Conservation (phyloP, 495 filamentous ascomycete species). For the Aspergillus nanangensis region DNA sequence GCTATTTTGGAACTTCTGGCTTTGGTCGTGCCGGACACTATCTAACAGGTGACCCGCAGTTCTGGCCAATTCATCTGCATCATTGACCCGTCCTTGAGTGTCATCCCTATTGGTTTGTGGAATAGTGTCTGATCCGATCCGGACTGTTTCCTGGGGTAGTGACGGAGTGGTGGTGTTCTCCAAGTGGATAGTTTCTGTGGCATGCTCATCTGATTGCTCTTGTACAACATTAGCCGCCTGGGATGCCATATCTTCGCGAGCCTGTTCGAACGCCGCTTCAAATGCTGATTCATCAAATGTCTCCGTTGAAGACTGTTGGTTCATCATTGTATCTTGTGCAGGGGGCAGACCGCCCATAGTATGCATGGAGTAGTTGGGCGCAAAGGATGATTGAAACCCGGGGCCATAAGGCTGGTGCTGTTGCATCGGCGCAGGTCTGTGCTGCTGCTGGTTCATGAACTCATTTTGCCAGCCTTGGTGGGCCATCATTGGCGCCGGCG, state of each 20-base stretch:
- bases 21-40: slow-evolving; percentile 62
- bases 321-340: slow-evolving; percentile 17
- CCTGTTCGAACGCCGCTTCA: slow-evolving; percentile 56
- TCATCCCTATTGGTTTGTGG: slow-evolving; percentile 26
- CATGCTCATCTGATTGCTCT: slow-evolving; percentile 8
- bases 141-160: slow-evolving; percentile 25
- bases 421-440: slow-evolving; percentile 17
- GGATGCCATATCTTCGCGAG: slow-evolving; percentile 33
- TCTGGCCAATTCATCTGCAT: slow-evolving; percentile 63
- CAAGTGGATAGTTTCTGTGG: slow-evolving; percentile 3
- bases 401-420: slow-evolving; percentile 20
- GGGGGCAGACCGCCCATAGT: slow-evolving; percentile 21
- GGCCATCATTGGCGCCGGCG: slow-evolving; percentile 19
- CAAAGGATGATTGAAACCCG: slow-evolving; percentile 31
- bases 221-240: slow-evolving; percentile 17
- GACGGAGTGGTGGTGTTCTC: not conserved
- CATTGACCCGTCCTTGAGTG: slow-evolving; percentile 20
- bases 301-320: slow-evolving; percentile 18
- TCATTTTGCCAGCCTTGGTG: slow-evolving; percentile 51
- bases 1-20: slow-evolving; percentile 71
- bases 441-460: slow-evolving; percentile 31
- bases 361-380: slow-evolving; percentile 22
- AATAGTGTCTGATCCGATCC: slow-evolving; percentile 52
- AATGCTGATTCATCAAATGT: slow-evolving; percentile 60
- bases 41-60: slow-evolving; percentile 70